A percentile compares a stretch with the other conserved stretches of the same genome.
These are phyloP conservation scores for Cephalotrichum gorgonifer DNA, from an alignment of 2,329 filamentous ascomycete species.

Conservation along the genomic window DNA sequence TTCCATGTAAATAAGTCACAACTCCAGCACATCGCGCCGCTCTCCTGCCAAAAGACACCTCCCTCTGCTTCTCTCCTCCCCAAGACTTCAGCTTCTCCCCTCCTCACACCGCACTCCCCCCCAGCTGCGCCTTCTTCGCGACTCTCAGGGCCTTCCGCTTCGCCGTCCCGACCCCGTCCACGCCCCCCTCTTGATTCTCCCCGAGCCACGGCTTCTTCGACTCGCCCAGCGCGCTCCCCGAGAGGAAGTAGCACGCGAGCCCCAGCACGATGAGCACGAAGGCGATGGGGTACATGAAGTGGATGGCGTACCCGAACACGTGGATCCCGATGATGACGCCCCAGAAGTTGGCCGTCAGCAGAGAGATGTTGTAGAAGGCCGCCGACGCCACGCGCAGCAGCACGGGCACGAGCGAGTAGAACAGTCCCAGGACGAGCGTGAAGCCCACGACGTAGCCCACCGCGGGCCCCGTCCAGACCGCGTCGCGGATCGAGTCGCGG, in stretches of 20 bases:
- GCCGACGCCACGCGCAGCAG: conserved; percentile 83
- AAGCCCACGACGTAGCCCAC: conserved; percentile 83
- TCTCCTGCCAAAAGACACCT: background rate
- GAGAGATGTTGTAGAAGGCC: conserved; percentile 92
- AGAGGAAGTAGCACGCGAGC: conserved; percentile 77
- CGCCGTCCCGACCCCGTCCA: conserved; percentile 75
- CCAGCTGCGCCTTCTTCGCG: conserved; percentile 19
- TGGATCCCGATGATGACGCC: conserved; percentile 83
- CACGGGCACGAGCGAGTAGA: conserved; percentile 81
- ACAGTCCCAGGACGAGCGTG: conserved; percentile 70
- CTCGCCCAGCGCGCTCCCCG: conserved; percentile 73
- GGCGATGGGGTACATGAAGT: conserved; percentile 90
- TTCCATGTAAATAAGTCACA: too few species aligned
- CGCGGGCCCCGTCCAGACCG: conserved; percentile 56
- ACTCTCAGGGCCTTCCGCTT: conserved; percentile 61
- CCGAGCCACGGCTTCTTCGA: conserved; percentile 93
- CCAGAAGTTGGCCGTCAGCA: conserved; percentile 96
- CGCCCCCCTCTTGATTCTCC: conserved; percentile 69
- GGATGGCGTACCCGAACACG: conserved; percentile 70
- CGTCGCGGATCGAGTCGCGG: conserved; percentile 37
- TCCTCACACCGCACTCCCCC: background rate
- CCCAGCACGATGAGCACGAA: conserved; percentile 88
- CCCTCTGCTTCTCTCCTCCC: background rate
- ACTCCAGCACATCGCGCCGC: too few species aligned
- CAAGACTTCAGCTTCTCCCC: background rate